These are phyloP conservation scores for Suillus cothurnatus DNA, from an alignment of 768 basidiomycete genomes.

Conservation along the genomic window DNA sequence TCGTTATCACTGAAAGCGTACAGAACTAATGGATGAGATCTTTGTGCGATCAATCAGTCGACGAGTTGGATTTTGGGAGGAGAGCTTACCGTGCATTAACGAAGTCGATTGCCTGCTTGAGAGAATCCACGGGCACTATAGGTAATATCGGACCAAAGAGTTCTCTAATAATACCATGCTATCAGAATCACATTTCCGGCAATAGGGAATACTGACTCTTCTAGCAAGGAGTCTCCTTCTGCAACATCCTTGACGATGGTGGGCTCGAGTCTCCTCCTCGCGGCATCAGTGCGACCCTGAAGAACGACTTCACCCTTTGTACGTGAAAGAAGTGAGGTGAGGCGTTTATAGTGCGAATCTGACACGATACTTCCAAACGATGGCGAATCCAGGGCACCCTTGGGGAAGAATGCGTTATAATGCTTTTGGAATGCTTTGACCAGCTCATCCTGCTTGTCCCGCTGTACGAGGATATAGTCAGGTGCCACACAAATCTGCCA, in stretches of 20 bases:
- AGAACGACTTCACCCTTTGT: constrained; percentile 58
- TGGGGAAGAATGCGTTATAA: constrained; percentile 53
- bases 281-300: constrained; percentile 38
- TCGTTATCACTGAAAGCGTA: constrained; percentile 63
- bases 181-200: background rate
- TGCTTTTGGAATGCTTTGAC: constrained; percentile 45
- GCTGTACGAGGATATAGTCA: constrained; percentile 47
- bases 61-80: background rate
- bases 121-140: constrained; percentile 55
- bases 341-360: constrained; percentile 52
- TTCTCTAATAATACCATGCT: constrained; percentile 45
- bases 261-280: constrained; percentile 52
- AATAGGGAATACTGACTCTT: constrained; percentile 44
- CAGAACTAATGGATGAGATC: constrained; percentile 60
- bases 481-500: constrained; percentile 43
- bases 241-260: constrained; percentile 60
- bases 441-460: constrained; percentile 47
- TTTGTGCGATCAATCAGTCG: constrained; percentile 22
- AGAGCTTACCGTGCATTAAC: constrained; percentile 50
- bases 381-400: constrained; percentile 46
- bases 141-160: constrained; percentile 75
- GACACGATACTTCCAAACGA: constrained; percentile 56
- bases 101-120: constrained; percentile 59
- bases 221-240: constrained; percentile 58
- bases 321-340: constrained; percentile 51